Evolutionary conservation across 2,329 filamentous ascomycete species (phyloP).

Genomic region (Leptographium lundbergii): DNA sequence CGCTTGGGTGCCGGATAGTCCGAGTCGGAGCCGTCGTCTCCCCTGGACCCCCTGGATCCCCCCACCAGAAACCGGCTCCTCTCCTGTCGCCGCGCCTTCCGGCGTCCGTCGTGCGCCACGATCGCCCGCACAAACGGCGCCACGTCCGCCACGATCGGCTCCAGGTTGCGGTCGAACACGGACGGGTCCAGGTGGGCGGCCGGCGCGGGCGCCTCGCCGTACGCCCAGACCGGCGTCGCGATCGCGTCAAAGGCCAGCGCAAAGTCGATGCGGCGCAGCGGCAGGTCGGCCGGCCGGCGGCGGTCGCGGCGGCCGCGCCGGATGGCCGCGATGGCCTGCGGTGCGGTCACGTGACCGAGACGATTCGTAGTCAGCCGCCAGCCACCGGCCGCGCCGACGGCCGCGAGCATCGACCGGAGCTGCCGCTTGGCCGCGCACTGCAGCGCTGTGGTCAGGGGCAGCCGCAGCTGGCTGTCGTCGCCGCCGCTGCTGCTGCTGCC

Average conservation of each 20-base stretch:
- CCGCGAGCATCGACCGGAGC: conserved; percentile 12
- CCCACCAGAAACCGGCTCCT: conserved; percentile 36
- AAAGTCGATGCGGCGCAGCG: conserved; percentile 38
- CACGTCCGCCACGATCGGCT: conserved; percentile 59
- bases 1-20: conserved; percentile 27
- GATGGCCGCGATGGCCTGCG: conserved; percentile 22
- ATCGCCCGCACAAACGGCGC: conserved; percentile 87
- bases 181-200: conserved; percentile 47
- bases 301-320: conserved; percentile 17
- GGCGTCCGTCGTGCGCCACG: conserved; percentile 57
- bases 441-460: conserved; percentile 20
- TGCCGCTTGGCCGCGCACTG: conserved; percentile 20
- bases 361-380: neutral
- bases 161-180: conserved; percentile 21
- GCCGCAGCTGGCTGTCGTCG: conserved; percentile 9
- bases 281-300: conserved; percentile 4
- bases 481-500: conserved; percentile 2
- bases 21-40: too few species aligned
- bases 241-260: conserved; percentile 49
- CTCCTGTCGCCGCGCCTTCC: conserved; percentile 53
- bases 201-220: conserved; percentile 12
- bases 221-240: conserved; percentile 28
- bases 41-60: neutral
- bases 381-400: neutral
- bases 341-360: conserved; percentile 19